Conservation (phyloP, 2,329 filamentous ascomycete species). For the Paecilomyces sp. region DNA sequence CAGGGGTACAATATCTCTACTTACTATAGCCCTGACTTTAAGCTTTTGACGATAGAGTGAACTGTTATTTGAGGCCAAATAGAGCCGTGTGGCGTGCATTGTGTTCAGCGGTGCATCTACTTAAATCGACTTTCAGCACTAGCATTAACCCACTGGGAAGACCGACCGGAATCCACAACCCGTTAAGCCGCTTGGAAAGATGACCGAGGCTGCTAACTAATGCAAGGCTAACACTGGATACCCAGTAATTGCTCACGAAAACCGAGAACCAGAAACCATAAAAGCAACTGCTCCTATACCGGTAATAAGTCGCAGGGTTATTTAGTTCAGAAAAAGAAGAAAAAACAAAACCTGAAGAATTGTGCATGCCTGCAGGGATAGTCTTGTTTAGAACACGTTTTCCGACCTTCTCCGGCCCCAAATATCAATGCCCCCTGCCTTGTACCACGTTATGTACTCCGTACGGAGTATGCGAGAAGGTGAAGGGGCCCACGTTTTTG, state of each 20-base stretch:
- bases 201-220: background rate
- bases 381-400: background rate
- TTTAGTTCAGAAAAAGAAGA: background rate
- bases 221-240: background rate
- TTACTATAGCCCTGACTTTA: background rate
- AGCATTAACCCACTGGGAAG: background rate
- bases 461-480: background rate
- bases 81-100: background rate
- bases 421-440: background rate
- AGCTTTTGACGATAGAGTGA: background rate
- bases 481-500: background rate
- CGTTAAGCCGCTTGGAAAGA: background rate
- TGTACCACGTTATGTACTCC: background rate
- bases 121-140: background rate
- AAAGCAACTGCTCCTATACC: background rate
- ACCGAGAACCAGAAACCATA: background rate
- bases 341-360: background rate
- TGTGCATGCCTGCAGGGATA: background rate
- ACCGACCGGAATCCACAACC: background rate
- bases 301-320: background rate
- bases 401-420: background rate
- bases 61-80: background rate
- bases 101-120: background rate
- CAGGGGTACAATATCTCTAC: background rate
- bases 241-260: background rate